Evolutionary conservation across 352 stramenopile species (phyloP).

Genomic region (Phytopythium helicoides): DNA sequence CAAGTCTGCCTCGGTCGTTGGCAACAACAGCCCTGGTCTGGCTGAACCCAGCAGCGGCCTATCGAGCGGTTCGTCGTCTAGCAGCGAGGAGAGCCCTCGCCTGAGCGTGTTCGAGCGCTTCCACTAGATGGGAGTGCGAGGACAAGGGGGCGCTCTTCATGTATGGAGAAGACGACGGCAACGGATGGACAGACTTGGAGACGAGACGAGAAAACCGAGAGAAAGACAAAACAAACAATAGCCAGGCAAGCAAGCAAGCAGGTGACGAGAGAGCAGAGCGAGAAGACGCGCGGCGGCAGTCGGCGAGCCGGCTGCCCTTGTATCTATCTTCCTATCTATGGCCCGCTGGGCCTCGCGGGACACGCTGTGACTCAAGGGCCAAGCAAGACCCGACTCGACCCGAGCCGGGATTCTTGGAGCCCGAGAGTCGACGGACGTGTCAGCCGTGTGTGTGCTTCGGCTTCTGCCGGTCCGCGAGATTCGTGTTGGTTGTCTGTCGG

Average conservation of each 20-base stretch:
- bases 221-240: too few species aligned
- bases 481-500: background rate
- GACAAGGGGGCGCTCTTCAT: too few species aligned
- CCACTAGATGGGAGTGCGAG: conserved; percentile 43
- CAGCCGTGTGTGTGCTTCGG: background rate
- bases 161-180: too few species aligned
- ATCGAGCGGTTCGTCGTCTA: conserved; percentile 32
- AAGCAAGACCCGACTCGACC: too few species aligned
- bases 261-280: too few species aligned
- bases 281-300: background rate
- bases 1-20: background rate
- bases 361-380: too few species aligned
- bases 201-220: too few species aligned
- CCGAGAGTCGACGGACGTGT: background rate
- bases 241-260: too few species aligned
- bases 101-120: conserved; percentile 85
- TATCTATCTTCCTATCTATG: conserved; percentile 12
- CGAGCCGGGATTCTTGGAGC: background rate
- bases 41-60: conserved; percentile 22
- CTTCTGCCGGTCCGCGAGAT: background rate
- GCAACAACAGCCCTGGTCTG: too few species aligned
- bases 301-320: background rate
- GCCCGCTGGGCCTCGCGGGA: conserved; percentile 6
- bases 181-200: background rate
- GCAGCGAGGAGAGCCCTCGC: conserved; percentile 69